Percentiles rank a stretch among this genome's conserved stretches.
Evolutionary conservation across 2,329 filamentous ascomycete species (phyloP).

Genomic region (Colletotrichum brevisporum): DNA sequence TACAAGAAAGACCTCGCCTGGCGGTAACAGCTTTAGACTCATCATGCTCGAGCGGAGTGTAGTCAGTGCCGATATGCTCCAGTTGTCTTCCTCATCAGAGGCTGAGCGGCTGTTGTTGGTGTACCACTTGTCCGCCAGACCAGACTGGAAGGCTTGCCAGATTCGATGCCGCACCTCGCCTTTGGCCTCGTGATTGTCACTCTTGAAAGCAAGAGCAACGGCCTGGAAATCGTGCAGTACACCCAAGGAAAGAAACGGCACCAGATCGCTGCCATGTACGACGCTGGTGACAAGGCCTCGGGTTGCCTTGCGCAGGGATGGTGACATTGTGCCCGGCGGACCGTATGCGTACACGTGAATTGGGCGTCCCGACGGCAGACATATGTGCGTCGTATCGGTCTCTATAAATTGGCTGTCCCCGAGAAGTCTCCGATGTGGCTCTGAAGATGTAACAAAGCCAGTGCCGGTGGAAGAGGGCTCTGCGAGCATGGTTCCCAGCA

Average conservation of each 20-base stretch:
- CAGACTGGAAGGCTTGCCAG: conserved; percentile 75
- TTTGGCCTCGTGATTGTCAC: conserved; percentile 77
- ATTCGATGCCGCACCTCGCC: conserved; percentile 76
- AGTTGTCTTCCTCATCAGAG: conserved; percentile 73
- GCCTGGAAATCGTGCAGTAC: conserved; percentile 82
- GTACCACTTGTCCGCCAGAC: conserved; percentile 74
- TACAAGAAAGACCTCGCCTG: conserved; percentile 82
- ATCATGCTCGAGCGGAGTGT: conserved; percentile 77
- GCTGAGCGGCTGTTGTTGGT: conserved; percentile 50
- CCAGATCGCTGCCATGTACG: conserved; percentile 80
- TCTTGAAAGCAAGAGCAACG: conserved; percentile 79
- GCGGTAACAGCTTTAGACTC: conserved; percentile 78
- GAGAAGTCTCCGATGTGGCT: conserved; percentile 60
- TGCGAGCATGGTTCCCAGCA: conserved; percentile 79
- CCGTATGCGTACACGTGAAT: conserved; percentile 88
- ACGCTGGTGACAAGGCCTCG: conserved; percentile 82
- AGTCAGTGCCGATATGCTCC: conserved; percentile 78
- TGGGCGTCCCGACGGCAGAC: conserved; percentile 76
- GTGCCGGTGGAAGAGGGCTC: conserved; percentile 70
- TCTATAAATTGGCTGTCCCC: conserved; percentile 46
- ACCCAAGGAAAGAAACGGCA: conserved; percentile 81
- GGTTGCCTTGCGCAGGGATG: conserved; percentile 77
- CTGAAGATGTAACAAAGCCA: conserved; percentile 73
- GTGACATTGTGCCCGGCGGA: conserved; percentile 79
- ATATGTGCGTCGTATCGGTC: conserved; percentile 52